Base-by-base conservation (phyloP, 1,284 basidiomycete genomes). In the Cutaneotrichosporon sp. region DNA sequence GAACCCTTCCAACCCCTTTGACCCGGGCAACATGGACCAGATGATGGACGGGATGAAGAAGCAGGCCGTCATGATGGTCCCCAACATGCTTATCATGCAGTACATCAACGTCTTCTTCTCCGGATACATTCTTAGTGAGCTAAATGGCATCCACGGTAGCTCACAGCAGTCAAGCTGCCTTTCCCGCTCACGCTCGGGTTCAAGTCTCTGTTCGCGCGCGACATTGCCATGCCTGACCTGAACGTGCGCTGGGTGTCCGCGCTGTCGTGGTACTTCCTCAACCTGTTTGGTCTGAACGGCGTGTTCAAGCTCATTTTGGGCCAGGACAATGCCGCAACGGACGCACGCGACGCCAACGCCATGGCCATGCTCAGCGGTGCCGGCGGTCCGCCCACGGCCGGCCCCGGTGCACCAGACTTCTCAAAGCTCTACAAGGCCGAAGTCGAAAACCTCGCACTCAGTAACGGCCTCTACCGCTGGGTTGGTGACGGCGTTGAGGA, bases 21-120 rank as follows among this genome's bases (percentile, higher is more conserved):
- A 98, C 77, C 90, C 90, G 7, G 83, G 82, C 36, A 84, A 86
- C 46, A 97, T 98, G 92, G 96, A 98, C 59, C 87, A 86, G 23
- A 96, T 98, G 90, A 96, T 98, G 92, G 83, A 92, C 26, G 90
- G 90, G 47, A 90, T 98, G 87, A 98, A 97, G 80, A 96, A 94
- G 47, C 94, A 97, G 77, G 92, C 92, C 80, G 92, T 97, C 50
- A 93, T 94, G 74, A 75, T 76, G 74, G 86, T 94, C 8, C 90
- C 89, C 9, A 90, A 97, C 75, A 97, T 97, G 85, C 81, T 97
- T 60, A 93, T 98, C 66, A 98, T 98, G 96, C 94, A 93, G 59
- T 98, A 96, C 90, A 96, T 99, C 79, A 97, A 94, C 76, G 93
- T 94, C 75, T 98, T 98, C 83, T 98, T 98, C 78, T 88, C 90